phyloP scores from a whole-genome alignment of 1,139 yeast genomes.

The Debaryomyces fabryi region DNA sequence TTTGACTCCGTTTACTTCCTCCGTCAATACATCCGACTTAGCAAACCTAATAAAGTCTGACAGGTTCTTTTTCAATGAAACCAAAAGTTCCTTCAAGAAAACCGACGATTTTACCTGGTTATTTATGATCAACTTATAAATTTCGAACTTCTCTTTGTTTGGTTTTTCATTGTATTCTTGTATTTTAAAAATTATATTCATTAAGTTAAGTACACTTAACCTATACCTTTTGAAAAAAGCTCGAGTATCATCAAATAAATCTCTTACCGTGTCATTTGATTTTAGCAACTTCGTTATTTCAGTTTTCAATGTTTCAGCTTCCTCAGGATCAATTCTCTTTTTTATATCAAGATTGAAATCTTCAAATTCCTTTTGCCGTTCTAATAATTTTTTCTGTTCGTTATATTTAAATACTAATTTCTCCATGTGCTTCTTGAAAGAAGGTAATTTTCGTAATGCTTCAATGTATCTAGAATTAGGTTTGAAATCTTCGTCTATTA shows the following conservation, averaged over 20 bases:
- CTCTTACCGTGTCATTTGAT: constrained; percentile 21
- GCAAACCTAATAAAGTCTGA: background rate
- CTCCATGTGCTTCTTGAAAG: constrained; percentile 44
- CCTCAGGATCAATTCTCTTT: constrained; percentile 1
- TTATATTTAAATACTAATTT: constrained; percentile 11
- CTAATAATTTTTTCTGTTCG: constrained; percentile 3
- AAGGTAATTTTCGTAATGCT: constrained; percentile 37
- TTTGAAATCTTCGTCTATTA: constrained; percentile 19
- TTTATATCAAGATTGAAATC: constrained; percentile 7
- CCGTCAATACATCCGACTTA: constrained; percentile 7
- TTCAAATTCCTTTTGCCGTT: constrained; percentile 5
- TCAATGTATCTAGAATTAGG: constrained; percentile 17
- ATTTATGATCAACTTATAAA: constrained; percentile 34
- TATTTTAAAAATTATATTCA: constrained; percentile 26
- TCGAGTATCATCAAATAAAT: constrained; percentile 22
- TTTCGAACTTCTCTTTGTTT: constrained; percentile 29
- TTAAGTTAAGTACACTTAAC: constrained; percentile 25
- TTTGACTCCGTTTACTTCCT: constrained; percentile 9
- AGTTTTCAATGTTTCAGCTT: constrained; percentile 1
- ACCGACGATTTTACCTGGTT: constrained; percentile 22
- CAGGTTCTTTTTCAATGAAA: constrained; percentile 4
- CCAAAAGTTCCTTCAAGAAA: constrained; percentile 16
- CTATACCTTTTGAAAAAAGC: constrained; percentile 26
- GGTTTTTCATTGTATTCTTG: constrained; percentile 10
- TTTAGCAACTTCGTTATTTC: constrained; percentile 23